Evolutionary conservation across 495 filamentous ascomycete species (phyloP).

Genomic region (Aspergillus asperescens): DNA sequence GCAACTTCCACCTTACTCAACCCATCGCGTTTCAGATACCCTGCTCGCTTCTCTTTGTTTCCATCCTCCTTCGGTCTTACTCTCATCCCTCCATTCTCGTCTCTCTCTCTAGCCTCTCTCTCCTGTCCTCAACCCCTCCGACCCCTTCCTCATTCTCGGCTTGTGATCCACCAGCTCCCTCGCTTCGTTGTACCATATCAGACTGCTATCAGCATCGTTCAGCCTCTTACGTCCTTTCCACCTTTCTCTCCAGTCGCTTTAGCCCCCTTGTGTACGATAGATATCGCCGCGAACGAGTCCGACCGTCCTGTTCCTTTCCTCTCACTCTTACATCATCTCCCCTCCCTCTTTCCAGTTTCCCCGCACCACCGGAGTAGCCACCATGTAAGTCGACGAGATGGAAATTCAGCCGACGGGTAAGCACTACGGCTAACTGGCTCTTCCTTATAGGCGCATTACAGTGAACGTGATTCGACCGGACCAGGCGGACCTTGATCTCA

Average conservation of each 20-base stretch:
- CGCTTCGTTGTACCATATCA: slow-evolving; percentile 6
- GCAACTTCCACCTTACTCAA: slow-evolving; percentile 6
- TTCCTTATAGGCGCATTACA: slow-evolving; percentile 64
- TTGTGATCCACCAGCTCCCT: slow-evolving; percentile 3
- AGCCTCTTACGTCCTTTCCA: background rate
- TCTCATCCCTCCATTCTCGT: slow-evolving; percentile 2
- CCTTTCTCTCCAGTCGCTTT: background rate
- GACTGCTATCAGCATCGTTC: background rate
- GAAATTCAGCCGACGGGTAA: background rate
- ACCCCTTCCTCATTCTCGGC: slow-evolving; percentile 1
- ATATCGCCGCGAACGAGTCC: background rate
- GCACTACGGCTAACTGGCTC: background rate
- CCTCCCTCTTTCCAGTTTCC: slow-evolving; percentile 13
- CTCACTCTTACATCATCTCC: background rate
- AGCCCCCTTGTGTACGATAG: slow-evolving; percentile 1
- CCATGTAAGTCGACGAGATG: slow-evolving; percentile 15
- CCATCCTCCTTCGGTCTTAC: slow-evolving; percentile 1
- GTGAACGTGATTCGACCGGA: slow-evolving; percentile 73
- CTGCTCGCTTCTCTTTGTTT: slow-evolving; percentile 6
- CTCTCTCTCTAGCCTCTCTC: slow-evolving; percentile 2
- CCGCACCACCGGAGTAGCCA: slow-evolving; percentile 17
- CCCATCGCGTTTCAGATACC: slow-evolving; percentile 4
- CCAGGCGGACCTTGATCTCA: slow-evolving; percentile 69
- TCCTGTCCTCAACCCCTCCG: slow-evolving; percentile 3
- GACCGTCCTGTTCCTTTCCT: background rate